Conservation (phyloP, 345 rosid species). For the Euphorbia pulcherrima region DNA sequence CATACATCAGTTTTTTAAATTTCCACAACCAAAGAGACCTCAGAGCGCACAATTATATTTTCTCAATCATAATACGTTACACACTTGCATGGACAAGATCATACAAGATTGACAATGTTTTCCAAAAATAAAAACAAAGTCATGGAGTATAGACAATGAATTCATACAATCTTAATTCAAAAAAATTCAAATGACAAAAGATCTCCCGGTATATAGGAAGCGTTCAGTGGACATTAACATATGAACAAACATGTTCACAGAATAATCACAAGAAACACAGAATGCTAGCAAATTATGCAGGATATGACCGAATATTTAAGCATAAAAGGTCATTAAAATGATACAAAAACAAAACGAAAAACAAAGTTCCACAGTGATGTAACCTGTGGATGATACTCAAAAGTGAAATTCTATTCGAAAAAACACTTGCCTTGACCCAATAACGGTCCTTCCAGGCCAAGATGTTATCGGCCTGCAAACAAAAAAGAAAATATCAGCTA, state of each 20-base stretch:
- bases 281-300: neutral
- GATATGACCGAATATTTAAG: neutral
- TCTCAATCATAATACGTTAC: neutral
- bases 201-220: neutral
- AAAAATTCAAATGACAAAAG: neutral
- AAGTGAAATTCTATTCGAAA: neutral
- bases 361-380: neutral
- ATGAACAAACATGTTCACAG: neutral
- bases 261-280: neutral
- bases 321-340: neutral
- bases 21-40: neutral
- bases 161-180: neutral
- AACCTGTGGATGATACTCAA: neutral
- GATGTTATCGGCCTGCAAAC: constrained; percentile 62
- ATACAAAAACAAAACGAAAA: neutral
- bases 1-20: neutral
- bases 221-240: neutral
- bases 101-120: neutral
- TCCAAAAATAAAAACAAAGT: neutral
- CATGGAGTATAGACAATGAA: neutral
- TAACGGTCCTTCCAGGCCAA: constrained; percentile 74
- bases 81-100: neutral
- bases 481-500: no score
- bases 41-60: neutral
- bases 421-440: constrained; percentile 90